Conservation (phyloP, 75 land plant genomes). For the Sequoia sempervirens region DNA sequence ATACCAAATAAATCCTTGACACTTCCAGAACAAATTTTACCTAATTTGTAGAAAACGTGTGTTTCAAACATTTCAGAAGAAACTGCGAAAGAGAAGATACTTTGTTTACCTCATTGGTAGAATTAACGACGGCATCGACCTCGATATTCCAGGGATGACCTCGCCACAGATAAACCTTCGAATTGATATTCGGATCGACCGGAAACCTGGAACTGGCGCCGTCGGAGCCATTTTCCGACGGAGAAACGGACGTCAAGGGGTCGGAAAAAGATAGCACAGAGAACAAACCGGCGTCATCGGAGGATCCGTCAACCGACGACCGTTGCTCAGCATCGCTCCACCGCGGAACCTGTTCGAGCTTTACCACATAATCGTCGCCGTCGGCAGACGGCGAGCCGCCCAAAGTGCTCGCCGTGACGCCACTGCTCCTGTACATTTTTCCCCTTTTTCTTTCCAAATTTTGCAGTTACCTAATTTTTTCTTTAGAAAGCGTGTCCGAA, state of each 20-base stretch:
- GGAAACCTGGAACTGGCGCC: constrained; percentile 69
- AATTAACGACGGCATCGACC: constrained; percentile 97
- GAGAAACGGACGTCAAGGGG: constrained; percentile 37
- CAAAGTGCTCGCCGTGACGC: constrained; percentile 28
- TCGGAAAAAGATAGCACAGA: constrained; percentile 41
- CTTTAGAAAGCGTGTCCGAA: neutral
- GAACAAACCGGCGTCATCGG: constrained; percentile 28
- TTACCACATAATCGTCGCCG: constrained; percentile 52
- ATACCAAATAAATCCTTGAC: neutral
- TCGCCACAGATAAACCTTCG: constrained; percentile 87
- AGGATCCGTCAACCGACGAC: constrained; percentile 29
- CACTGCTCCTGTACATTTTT: constrained; percentile 41
- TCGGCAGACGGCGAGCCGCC: constrained; percentile 44
- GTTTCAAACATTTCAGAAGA: neutral
- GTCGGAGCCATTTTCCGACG: constrained; percentile 21
- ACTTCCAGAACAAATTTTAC: neutral
- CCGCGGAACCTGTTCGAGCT: constrained; percentile 83
- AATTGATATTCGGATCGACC: constrained; percentile 83
- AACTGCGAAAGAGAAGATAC: neutral
- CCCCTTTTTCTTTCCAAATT: neutral
- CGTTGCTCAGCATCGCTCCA: constrained; percentile 80
- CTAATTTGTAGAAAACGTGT: neutral
- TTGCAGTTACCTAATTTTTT: neutral
- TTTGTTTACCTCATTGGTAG: constrained; percentile 84
- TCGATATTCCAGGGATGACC: constrained; percentile 94